A percentile compares a stretch with the other conserved stretches of the same genome.
phyloP scores from a whole-genome alignment of 2,329 filamentous ascomycete species.

The Cercospora sojina region DNA sequence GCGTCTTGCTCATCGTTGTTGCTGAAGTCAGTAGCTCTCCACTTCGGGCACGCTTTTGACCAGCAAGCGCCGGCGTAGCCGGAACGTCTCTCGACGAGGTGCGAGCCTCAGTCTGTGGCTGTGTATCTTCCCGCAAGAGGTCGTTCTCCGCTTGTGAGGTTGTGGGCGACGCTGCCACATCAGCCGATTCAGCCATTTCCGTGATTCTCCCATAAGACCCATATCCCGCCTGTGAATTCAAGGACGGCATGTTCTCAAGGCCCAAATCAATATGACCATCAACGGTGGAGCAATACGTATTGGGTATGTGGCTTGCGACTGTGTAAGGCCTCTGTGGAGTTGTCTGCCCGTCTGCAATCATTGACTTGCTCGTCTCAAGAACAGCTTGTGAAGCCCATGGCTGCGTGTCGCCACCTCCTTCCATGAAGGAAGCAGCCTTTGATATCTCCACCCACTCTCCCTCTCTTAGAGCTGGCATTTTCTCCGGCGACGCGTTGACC shows the following conservation, averaged over 20 bases:
- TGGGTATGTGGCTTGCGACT: slow-evolving; percentile 19
- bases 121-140: slow-evolving; percentile 18
- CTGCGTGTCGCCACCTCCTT: slow-evolving; percentile 48
- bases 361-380: slow-evolving; percentile 42
- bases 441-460: slow-evolving; percentile 2
- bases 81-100: slow-evolving; percentile 35
- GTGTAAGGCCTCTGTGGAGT: slow-evolving; percentile 12
- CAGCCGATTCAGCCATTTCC: not conserved
- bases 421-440: slow-evolving; percentile 39
- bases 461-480: slow-evolving; percentile 29
- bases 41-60: slow-evolving; percentile 41
- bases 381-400: slow-evolving; percentile 44
- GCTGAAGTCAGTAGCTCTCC: slow-evolving; percentile 46
- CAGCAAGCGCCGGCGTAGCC: slow-evolving; percentile 45
- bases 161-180: slow-evolving; percentile 18
- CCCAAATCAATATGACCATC: slow-evolving; percentile 17
- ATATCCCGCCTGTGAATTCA: slow-evolving; percentile 11
- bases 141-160: slow-evolving; percentile 30
- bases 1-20: slow-evolving; percentile 43
- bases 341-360: slow-evolving; percentile 15
- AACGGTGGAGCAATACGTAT: slow-evolving; percentile 20
- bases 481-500: slow-evolving; percentile 25
- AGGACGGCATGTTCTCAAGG: slow-evolving; percentile 16
- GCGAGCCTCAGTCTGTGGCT: slow-evolving; percentile 31
- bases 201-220: not conserved